A percentile compares a stretch with the other conserved stretches of the same genome.
Evolutionary conservation across 163 green algal species (phyloP).

Genomic region (Scenedesmus sp.): DNA sequence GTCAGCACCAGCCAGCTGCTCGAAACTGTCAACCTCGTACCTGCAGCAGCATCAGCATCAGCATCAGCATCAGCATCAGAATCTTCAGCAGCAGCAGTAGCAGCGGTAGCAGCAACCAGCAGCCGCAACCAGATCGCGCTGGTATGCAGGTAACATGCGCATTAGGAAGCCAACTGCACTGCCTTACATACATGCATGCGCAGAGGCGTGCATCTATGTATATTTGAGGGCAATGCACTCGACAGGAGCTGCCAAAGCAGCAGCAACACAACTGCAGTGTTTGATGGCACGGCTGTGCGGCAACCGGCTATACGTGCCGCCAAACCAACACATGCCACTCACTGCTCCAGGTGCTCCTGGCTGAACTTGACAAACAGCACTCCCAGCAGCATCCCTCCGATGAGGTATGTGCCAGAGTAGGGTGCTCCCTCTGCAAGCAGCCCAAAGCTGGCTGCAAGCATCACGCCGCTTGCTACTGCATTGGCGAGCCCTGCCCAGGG

Average conservation of each 20-base stretch:
- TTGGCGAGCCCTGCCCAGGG: conserved; percentile 86
- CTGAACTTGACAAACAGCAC: conserved; percentile 69
- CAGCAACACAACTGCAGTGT: too few species aligned
- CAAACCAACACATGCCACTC: not conserved
- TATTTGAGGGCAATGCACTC: too few species aligned
- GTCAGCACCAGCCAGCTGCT: conserved; percentile 84
- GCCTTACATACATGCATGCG: too few species aligned
- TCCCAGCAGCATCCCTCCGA: conserved; percentile 84
- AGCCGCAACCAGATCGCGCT: too few species aligned
- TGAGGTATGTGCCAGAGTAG: conserved; percentile 75
- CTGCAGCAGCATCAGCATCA: not conserved
- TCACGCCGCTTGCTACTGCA: conserved; percentile 95
- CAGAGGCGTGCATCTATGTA: too few species aligned
- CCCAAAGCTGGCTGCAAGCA: conserved; percentile 97
- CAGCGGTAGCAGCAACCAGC: not conserved
- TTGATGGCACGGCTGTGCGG: too few species aligned
- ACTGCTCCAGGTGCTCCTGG: conserved; percentile 73
- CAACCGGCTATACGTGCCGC: too few species aligned
- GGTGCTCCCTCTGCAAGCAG: conserved; percentile 92
- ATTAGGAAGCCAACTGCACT: too few species aligned
- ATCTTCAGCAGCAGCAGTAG: not conserved
- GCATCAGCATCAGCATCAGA: not conserved
- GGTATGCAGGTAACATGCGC: too few species aligned
- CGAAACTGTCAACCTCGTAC: conserved; percentile 81
- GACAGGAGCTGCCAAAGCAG: too few species aligned